Percentiles rank a stretch among this genome's conserved stretches.
phyloP scores from a whole-genome alignment of 2,329 filamentous ascomycete species.

The Lizonia empirigonia region DNA sequence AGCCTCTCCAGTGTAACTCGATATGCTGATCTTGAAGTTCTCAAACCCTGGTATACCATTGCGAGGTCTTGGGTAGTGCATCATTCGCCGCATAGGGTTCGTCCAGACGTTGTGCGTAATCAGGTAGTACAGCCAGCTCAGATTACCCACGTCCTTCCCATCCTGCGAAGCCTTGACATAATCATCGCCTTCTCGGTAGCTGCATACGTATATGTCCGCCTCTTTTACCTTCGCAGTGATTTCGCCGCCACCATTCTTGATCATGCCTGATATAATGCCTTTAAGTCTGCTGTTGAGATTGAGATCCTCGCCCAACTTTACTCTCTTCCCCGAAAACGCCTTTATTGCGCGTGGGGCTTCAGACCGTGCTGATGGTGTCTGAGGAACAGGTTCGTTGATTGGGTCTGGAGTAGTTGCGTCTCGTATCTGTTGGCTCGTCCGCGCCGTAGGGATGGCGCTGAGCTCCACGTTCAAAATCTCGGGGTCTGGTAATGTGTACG shows the following conservation, averaged over 20 bases:
- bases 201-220: slow-evolving; percentile 85
- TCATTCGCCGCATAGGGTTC: slow-evolving; percentile 76
- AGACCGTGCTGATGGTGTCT: slow-evolving; percentile 25
- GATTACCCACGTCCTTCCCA: slow-evolving; percentile 84
- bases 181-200: slow-evolving; percentile 79
- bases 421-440: slow-evolving; percentile 50
- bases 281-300: slow-evolving; percentile 69
- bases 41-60: slow-evolving; percentile 80
- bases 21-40: slow-evolving; percentile 79
- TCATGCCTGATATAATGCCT: slow-evolving; percentile 71
- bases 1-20: slow-evolving; percentile 95
- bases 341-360: slow-evolving; percentile 45
- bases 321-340: slow-evolving; percentile 77
- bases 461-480: slow-evolving; percentile 66
- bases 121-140: slow-evolving; percentile 92
- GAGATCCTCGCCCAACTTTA: slow-evolving; percentile 79
- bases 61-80: slow-evolving; percentile 87
- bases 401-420: slow-evolving; percentile 45
- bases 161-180: slow-evolving; percentile 77
- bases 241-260: slow-evolving; percentile 72
- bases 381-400: slow-evolving; percentile 26
- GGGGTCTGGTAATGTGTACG: slow-evolving; percentile 84
- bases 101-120: slow-evolving; percentile 91
- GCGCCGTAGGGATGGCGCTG: slow-evolving; percentile 51
- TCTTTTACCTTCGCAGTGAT: slow-evolving; percentile 69